Conservation (phyloP, 2,329 filamentous ascomycete genomes). For the Corinectria fuckeliana region DNA sequence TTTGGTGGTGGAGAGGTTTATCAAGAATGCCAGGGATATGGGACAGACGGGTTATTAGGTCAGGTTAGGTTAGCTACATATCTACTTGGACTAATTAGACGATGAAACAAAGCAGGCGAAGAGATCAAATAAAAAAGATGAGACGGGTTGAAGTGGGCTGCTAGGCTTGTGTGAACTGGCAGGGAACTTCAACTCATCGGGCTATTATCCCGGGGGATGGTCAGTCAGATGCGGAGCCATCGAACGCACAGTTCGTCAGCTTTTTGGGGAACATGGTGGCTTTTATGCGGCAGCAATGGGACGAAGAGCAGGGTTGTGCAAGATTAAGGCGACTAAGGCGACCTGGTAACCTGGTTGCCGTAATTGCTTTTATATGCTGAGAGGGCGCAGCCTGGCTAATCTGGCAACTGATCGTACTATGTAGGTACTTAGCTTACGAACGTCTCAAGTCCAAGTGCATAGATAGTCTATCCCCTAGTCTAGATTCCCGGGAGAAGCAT, state of each 20-base stretch:
- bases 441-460: neutral
- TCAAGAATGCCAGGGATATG: neutral
- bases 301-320: neutral
- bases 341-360: neutral
- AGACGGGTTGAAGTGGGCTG: constrained; percentile 2
- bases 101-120: constrained; percentile 11
- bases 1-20: constrained; percentile 3
- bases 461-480: too few species aligned
- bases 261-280: neutral
- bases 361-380: constrained; percentile 3
- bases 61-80: neutral
- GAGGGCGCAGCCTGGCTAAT: neutral
- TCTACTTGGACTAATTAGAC: too few species aligned
- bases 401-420: neutral
- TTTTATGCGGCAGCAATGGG: neutral
- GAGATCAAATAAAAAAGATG: constrained; percentile 12
- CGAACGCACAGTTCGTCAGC: neutral
- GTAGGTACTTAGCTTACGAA: too few species aligned
- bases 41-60: neutral
- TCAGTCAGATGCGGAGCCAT: constrained; percentile 8
- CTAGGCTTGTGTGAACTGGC: constrained; percentile 2
- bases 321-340: neutral
- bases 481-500: constrained; percentile 5
- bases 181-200: constrained; percentile 5
- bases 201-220: neutral